Conservation (phyloP, 257 asterid genomes). For the Solanum piurae region DNA sequence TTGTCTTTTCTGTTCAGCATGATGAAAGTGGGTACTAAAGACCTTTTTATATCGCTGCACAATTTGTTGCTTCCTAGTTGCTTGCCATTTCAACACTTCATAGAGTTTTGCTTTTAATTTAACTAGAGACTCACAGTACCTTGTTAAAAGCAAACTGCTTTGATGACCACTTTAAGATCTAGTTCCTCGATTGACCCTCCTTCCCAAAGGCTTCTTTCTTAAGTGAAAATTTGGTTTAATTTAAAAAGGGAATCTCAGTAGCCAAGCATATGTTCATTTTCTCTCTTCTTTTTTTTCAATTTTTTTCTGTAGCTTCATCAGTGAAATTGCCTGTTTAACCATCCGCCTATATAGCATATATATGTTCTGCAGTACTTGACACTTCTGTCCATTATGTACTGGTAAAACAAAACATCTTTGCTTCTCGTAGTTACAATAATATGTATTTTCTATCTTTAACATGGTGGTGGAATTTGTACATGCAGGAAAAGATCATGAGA, state of each 20-base stretch:
- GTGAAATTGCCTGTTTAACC: not conserved
- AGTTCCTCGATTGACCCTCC: not conserved
- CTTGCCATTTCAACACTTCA: not conserved
- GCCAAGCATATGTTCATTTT: not conserved
- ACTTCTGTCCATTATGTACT: not conserved
- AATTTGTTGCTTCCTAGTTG: not conserved
- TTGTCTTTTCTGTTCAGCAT: not conserved
- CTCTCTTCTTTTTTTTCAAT: not conserved
- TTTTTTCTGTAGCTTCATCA: not conserved
- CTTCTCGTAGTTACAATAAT: not conserved
- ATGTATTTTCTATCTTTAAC: not conserved
- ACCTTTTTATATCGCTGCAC: not conserved
- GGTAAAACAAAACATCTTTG: not conserved
- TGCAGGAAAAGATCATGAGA: conserved; percentile 97
- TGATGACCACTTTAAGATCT: not conserved
- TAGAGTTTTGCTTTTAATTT: not conserved
- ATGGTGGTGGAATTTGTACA: conserved; percentile 9
- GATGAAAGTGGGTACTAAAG: not conserved
- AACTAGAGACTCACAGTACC: not conserved
- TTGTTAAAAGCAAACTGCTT: not conserved
- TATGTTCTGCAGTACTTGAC: not conserved
- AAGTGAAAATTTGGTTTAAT: not conserved
- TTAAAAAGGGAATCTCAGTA: not conserved
- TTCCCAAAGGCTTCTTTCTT: not conserved
- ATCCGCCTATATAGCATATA: not conserved